phyloP scores from a whole-genome alignment of 2,329 filamentous ascomycete species.

The Fusarium sp. region DNA sequence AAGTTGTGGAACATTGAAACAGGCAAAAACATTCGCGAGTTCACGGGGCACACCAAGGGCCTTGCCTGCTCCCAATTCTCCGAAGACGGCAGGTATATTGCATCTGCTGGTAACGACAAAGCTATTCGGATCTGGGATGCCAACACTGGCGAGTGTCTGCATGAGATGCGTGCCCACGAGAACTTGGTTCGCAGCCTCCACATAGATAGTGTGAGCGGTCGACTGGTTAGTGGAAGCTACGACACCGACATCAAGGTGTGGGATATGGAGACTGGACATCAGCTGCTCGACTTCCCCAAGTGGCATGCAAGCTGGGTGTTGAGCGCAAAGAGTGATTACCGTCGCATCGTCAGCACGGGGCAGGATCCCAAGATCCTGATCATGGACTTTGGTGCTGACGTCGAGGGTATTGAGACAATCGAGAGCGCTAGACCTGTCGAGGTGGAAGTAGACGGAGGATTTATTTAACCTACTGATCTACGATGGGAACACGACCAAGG shows the following conservation, averaged over 20 bases:
- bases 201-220: constrained; percentile 86
- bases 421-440: constrained; percentile 57
- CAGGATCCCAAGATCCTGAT: constrained; percentile 94
- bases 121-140: constrained; percentile 97
- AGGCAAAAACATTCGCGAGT: constrained; percentile 89
- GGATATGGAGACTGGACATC: constrained; percentile 82
- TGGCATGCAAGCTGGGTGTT: constrained; percentile 98
- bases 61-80: constrained; percentile 96
- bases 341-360: constrained; percentile 92
- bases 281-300: constrained; percentile 87
- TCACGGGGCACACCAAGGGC: constrained; percentile 89
- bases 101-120: constrained; percentile 95
- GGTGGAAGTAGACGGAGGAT: constrained; percentile 36
- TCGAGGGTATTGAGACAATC: constrained; percentile 69
- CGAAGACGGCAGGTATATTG: constrained; percentile 92
- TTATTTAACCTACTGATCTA: constrained; percentile 41
- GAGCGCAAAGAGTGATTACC: constrained; percentile 94
- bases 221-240: constrained; percentile 92
- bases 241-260: constrained; percentile 97
- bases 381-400: constrained; percentile 84
- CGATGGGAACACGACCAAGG: neutral
- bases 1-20: constrained; percentile 96
- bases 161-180: constrained; percentile 84
- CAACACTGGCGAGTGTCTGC: constrained; percentile 85
- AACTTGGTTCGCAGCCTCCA: constrained; percentile 91